Conservation (phyloP, 176 grass and related monocot genomes). For the Phragmites australis region DNA sequence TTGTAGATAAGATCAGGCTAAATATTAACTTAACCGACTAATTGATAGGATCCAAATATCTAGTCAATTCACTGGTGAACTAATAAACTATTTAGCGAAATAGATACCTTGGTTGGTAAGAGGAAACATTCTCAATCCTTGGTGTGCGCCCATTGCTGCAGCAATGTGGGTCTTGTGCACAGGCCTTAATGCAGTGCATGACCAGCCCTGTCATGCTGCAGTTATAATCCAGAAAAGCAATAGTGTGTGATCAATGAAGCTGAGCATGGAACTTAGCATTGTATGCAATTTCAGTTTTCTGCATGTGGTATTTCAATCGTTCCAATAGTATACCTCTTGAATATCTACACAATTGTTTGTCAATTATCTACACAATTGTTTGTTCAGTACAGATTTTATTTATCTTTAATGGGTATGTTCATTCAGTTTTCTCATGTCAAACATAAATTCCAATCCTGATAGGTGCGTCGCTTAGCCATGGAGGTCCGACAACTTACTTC, state of each 20-base stretch:
- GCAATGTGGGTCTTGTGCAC: neutral
- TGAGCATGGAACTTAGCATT: neutral
- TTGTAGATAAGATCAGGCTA: neutral
- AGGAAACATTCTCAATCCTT: neutral
- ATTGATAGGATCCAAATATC: neutral
- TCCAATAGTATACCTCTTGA: neutral
- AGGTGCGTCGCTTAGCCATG: conserved; percentile 72
- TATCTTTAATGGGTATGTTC: conserved; percentile 5
- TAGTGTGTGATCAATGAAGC: neutral
- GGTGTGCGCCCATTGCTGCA: neutral
- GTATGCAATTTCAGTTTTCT: neutral
- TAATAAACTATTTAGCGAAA: neutral
- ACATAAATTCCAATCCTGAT: conserved; percentile 20
- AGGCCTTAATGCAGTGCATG: neutral
- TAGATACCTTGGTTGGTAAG: neutral
- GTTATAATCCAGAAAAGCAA: neutral
- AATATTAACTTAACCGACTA: neutral
- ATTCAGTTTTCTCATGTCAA: conserved; percentile 37
- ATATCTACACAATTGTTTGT: neutral
- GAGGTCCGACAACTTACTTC: conserved; percentile 61
- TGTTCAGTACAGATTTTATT: neutral
- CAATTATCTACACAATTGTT: too few species aligned
- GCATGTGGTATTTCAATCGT: neutral
- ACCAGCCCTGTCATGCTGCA: neutral
- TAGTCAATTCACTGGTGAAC: neutral